Evolutionary conservation across 208 protist genomes (phyloP), one percentile per base, ranked within the genome.

Genomic region (Wallacemonas sp.): DNA sequence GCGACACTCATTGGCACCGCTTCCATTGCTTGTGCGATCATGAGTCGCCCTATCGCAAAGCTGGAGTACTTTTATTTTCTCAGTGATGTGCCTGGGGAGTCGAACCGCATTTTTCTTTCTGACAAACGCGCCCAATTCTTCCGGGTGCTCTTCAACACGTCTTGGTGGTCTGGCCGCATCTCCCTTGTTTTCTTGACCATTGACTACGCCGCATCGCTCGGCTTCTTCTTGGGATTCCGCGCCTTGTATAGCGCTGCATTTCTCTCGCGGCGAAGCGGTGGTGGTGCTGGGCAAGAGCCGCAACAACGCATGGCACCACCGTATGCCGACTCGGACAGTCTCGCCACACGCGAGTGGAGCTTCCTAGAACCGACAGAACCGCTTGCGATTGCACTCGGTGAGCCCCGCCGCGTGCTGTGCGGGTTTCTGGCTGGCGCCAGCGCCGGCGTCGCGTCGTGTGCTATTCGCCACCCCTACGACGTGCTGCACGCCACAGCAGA

Each of bases 91-190:
- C 85, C 88, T 0, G 88, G 88, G 2, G 88, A 91, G 70, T 81
- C 73, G 1, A 84, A 74, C 21, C 88, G 85, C 44, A 80, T 90
- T 30, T 86, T 77, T 39, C 66, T 82, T 30, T 88, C 82, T 6
- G 88, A 94, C 56, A 94, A 91, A 71, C 79, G 85, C 4, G 84
- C 83, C 12, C 77, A 90, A 63, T 86, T 94, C 47, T 88, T 91
- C 44, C 79, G 80, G 21, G 77, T 79, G 24, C 63, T 94, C 11
- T 81, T 94, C 58, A 61, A 67, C 53, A 84, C 83, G 17, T 70
- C 65, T 2, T 94, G 88, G 88, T 85, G 82, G 73, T 39, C 77
- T 19, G 88, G 82, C n/a, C 69, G 76, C 36, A 47, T 28, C 15
- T 72, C 81, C 12, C 38, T 88, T 8, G 33, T 79, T 0, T 79